Base-by-base conservation (phyloP, 75 land plant species). In the Chamaecyparis obtusa region DNA sequence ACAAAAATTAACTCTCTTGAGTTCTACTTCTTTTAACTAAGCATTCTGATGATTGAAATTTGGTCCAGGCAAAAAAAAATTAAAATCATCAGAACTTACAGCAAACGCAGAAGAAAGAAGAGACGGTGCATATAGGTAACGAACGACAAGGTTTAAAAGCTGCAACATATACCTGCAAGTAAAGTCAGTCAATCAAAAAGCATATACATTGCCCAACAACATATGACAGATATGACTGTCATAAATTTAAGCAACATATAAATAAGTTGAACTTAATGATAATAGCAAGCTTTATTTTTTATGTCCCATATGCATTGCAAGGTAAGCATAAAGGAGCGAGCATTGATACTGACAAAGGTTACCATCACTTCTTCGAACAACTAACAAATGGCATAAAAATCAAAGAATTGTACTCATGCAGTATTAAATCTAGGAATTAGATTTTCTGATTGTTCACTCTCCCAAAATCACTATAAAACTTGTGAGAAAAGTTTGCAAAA, bases 31-130 rank as follows among this genome's bases (percentile, higher is more conserved):
- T 46, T 46, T 78, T n/a, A 0, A 81, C 4, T 13, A 0, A 81
- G 27, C 51, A 46, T 46, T 81, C 32, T 46, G 19, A 78, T 39
- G 17, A 37, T 78, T 39, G 17, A 17, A 17, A 39, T 44, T 39
- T 81, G 14, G 10, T 46, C 43, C 6, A 43, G n/a, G 43, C 7
- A n/a, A 78, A 81, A n/a, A 27, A 35, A n/a, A 27, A 35, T 67
- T 67, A 67, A 67, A 33, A 83, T 5, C 84, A 33, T 46, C 56
- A 64, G 27, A 19, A 49, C 96, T 90, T 91, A 97, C 99, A 48
- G 96, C 96, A 92, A 96, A 94, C 44, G 92, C 98, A 51, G 96
- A 90, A 86, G 87, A 92, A 80, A 96, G 99, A 74, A 97, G 96
- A 9, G 91, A 90, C 36, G 99, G 99, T 67, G 91, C 95, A 86